Conservation (phyloP, 2,329 filamentous ascomycete species). For the Ceratocystis destructans region DNA sequence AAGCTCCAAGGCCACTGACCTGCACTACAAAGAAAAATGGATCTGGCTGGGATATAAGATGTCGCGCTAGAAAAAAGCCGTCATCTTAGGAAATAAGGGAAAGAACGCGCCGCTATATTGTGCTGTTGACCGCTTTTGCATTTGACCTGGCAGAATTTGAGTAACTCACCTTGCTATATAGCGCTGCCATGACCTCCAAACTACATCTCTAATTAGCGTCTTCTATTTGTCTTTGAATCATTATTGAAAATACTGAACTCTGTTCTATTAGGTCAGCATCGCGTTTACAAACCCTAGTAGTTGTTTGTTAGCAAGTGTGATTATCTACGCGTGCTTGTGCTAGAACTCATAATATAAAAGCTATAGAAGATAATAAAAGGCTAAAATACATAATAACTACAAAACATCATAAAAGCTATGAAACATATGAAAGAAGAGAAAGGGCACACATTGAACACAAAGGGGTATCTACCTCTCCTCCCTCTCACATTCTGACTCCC, state of each 20-base stretch:
- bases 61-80: background rate
- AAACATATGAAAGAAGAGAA: constrained; percentile 9
- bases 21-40: background rate
- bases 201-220: too few relatives aligned
- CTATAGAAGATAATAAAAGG: constrained; percentile 6
- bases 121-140: constrained; percentile 5
- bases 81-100: background rate
- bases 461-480: background rate
- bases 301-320: too few relatives aligned
- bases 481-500: constrained; percentile 42
- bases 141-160: background rate
- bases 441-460: background rate
- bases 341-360: background rate
- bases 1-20: background rate
- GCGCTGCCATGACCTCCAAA: too few relatives aligned
- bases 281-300: too few relatives aligned
- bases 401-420: constrained; percentile 2
- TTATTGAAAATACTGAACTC: too few relatives aligned
- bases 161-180: background rate
- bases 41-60: background rate
- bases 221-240: too few relatives aligned
- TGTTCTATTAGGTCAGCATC: too few relatives aligned
- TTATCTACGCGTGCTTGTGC: background rate
- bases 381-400: background rate
- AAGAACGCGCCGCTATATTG: constrained; percentile 6